Evolutionary conservation across 768 basidiomycete genomes (phyloP).

Genomic region (Rickenella mellea): DNA sequence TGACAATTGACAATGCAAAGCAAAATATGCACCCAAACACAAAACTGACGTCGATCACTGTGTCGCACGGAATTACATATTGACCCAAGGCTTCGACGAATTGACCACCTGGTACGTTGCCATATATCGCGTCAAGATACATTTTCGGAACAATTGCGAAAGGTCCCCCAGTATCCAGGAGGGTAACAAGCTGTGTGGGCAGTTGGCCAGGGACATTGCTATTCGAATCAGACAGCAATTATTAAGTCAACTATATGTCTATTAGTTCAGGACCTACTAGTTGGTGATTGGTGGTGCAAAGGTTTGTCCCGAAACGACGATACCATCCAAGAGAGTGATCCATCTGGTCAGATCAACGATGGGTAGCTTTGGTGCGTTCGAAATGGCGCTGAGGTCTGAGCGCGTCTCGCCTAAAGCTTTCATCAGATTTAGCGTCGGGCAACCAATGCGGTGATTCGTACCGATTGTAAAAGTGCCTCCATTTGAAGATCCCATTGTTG

Average conservation of each 20-base stretch:
- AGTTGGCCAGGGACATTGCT: no score
- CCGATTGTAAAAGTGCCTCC: conserved; percentile 12
- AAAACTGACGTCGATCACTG: conserved; percentile 7
- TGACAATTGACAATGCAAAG: no score
- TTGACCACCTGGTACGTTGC: conserved; percentile 7
- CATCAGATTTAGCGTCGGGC: no score
- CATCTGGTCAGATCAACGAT: neutral
- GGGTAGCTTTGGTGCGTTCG: conserved; percentile 12
- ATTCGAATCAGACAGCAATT: no score
- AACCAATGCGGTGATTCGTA: no score
- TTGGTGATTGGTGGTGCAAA: conserved; percentile 3
- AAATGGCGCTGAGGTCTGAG: neutral
- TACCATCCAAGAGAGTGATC: conserved; percentile 1
- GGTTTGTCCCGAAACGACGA: conserved; percentile 2
- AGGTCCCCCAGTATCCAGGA: conserved; percentile 9
- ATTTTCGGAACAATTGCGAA: conserved; percentile 5
- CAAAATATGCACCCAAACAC: conserved; percentile 10
- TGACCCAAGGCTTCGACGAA: neutral
- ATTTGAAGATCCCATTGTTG: conserved; percentile 5
- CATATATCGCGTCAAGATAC: conserved; percentile 12
- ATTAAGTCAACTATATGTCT: no score
- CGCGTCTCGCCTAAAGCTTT: neutral
- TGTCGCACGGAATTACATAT: conserved; percentile 8
- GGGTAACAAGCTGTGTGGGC: no score
- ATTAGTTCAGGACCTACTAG: no score